A percentile compares a stretch with the other conserved stretches of the same genome.
These are phyloP conservation scores for Fusarium sp. DNA, from an alignment of 2,329 filamentous ascomycete species.

Conservation along the genomic window DNA sequence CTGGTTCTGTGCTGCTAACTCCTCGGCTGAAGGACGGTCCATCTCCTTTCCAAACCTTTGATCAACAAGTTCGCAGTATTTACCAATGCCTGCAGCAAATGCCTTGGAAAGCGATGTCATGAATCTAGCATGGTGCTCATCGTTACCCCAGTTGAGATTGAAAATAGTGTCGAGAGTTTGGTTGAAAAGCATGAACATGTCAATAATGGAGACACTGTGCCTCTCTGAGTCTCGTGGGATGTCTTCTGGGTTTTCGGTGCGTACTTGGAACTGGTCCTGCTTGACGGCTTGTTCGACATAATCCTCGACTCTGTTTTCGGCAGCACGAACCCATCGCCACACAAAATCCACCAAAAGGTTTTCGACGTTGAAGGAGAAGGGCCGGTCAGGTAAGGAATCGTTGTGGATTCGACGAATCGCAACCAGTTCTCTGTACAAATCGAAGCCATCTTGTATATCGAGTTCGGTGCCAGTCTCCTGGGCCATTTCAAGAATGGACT, in stretches of 20 bases:
- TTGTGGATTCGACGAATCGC: slow-evolving; percentile 86
- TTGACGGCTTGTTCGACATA: slow-evolving; percentile 94
- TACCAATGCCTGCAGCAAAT: slow-evolving; percentile 83
- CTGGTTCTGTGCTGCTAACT: slow-evolving; percentile 81
- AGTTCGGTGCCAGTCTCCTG: slow-evolving; percentile 80
- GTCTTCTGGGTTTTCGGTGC: slow-evolving; percentile 72
- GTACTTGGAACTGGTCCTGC: slow-evolving; percentile 86
- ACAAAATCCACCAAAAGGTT: slow-evolving; percentile 89
- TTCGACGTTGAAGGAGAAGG: slow-evolving; percentile 91
- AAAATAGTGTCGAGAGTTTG: slow-evolving; percentile 90
- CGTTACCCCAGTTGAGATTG: slow-evolving; percentile 90
- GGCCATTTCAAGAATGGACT: slow-evolving; percentile 81
- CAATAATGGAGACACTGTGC: slow-evolving; percentile 92
- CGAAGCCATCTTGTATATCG: slow-evolving; percentile 91
- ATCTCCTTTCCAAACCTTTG: slow-evolving; percentile 89
- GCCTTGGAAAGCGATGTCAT: slow-evolving; percentile 93
- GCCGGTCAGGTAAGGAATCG: slow-evolving; percentile 76
- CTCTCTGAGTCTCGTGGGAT: slow-evolving; percentile 82
- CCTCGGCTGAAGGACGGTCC: slow-evolving; percentile 90
- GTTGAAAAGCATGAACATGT: slow-evolving; percentile 94
- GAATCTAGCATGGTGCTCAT: slow-evolving; percentile 93
- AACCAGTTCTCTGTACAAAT: slow-evolving; percentile 89
- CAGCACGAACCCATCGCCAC: slow-evolving; percentile 91
- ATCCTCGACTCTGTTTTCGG: slow-evolving; percentile 81
- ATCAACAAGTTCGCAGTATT: slow-evolving; percentile 93